Conservation (phyloP, 805 yeast genomes). For the Candida succiphila region DNA sequence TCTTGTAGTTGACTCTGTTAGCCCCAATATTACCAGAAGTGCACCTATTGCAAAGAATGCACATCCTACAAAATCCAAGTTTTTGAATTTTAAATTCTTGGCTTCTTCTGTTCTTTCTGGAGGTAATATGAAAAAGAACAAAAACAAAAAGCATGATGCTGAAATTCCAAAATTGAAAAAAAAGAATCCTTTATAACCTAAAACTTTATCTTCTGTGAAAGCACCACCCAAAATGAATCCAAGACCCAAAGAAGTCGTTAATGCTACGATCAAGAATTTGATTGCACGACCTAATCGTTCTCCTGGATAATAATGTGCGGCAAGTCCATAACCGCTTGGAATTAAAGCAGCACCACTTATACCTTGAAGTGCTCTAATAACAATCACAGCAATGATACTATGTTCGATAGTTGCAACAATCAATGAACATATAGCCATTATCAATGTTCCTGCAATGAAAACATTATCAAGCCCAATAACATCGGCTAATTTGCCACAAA, state of each 20-base stretch:
- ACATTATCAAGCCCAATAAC: slow-evolving; percentile 27
- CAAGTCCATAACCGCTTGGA: too few species aligned
- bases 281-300: slow-evolving; percentile 7
- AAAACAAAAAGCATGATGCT: slow-evolving; percentile 9
- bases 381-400: slow-evolving; percentile 25
- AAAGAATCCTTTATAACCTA: slow-evolving; percentile 31
- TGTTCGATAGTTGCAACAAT: slow-evolving; percentile 25
- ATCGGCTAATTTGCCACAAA: slow-evolving; percentile 33
- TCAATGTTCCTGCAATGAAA: slow-evolving; percentile 13
- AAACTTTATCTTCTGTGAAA: slow-evolving; percentile 22
- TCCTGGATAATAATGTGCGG: slow-evolving; percentile 17
- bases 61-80: slow-evolving; percentile 22
- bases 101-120: slow-evolving; percentile 15
- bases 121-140: slow-evolving; percentile 17
- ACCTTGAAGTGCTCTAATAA: slow-evolving; percentile 36
- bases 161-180: slow-evolving; percentile 26
- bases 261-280: slow-evolving; percentile 8
- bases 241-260: too few species aligned
- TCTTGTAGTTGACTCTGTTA: slow-evolving; percentile 33
- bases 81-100: slow-evolving; percentile 17
- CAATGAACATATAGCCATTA: slow-evolving; percentile 17
- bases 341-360: slow-evolving; percentile 31
- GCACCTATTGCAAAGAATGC: slow-evolving; percentile 24
- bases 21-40: slow-evolving; percentile 29
- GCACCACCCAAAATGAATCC: slow-evolving; percentile 37